Evolutionary conservation across 805 yeast genomes (phyloP).

Genomic region (Zygoascus ofunaensis): DNA sequence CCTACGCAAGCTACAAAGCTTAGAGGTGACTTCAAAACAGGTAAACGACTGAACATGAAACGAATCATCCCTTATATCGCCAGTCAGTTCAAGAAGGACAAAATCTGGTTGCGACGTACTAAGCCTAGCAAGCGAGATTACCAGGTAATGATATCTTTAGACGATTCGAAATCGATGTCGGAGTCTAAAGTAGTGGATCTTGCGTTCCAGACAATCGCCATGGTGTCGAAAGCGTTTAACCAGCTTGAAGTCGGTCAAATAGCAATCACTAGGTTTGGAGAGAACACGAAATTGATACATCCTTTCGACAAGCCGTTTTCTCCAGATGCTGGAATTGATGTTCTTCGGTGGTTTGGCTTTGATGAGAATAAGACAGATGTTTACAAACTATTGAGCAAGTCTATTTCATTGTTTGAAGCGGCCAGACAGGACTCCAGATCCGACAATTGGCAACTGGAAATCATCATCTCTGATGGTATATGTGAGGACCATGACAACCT

Average conservation of each 20-base stretch:
- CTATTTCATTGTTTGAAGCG: constrained; percentile 63
- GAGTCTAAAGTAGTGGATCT: constrained; percentile 83
- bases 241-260: constrained; percentile 92
- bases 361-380: constrained; percentile 83
- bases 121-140: constrained; percentile 96
- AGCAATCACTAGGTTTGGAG: constrained; percentile 86
- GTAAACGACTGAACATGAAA: constrained; percentile 95
- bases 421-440: constrained; percentile 31
- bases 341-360: constrained; percentile 84
- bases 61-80: constrained; percentile 97
- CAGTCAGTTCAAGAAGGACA: constrained; percentile 92
- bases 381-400: constrained; percentile 56
- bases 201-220: constrained; percentile 89
- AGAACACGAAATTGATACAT: constrained; percentile 72
- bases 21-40: constrained; percentile 93
- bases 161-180: constrained; percentile 95
- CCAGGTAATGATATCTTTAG: constrained; percentile 95
- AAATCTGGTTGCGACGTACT: constrained; percentile 95
- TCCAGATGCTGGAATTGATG: constrained; percentile 70
- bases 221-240: constrained; percentile 87
- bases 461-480: constrained; percentile 91
- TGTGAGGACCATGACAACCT: constrained; percentile 89
- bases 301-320: constrained; percentile 81
- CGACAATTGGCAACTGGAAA: constrained; percentile 89
- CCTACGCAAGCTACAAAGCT: constrained; percentile 95